Conservation (phyloP, 208 protist species). For the Trypanosoma caninum region DNA sequence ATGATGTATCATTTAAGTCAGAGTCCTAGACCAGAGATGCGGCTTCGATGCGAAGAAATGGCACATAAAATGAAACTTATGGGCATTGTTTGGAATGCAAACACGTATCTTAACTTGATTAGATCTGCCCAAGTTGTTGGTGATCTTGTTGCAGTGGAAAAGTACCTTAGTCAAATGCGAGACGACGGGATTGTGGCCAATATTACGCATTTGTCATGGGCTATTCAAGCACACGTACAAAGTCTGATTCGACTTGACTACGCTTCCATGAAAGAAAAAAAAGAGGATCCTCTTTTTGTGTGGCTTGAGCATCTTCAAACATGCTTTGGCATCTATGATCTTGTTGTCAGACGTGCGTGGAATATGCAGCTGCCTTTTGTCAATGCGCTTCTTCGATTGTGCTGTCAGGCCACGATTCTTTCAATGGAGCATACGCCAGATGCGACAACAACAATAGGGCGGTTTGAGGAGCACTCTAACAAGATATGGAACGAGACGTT, state of each 20-base stretch:
- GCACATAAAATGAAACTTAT: constrained; percentile 90
- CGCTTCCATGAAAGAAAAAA: constrained; percentile 57
- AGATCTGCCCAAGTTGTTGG: constrained; percentile 75
- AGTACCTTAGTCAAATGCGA: constrained; percentile 75
- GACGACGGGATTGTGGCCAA: constrained; percentile 64
- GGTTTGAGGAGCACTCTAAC: constrained; percentile 76
- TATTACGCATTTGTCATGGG: constrained; percentile 74
- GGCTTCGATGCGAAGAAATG: constrained; percentile 79
- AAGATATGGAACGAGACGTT: constrained; percentile 81
- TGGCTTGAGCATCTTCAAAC: constrained; percentile 75
- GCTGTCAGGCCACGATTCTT: constrained; percentile 77
- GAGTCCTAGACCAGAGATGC: constrained; percentile 75
- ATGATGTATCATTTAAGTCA: constrained; percentile 84
- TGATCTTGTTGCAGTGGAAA: constrained; percentile 74
- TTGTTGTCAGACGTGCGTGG: constrained; percentile 76
- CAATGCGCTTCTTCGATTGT: constrained; percentile 80
- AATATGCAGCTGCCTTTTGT: constrained; percentile 73
- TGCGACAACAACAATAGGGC: constrained; percentile 43
- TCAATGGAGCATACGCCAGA: constrained; percentile 70
- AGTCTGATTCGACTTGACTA: constrained; percentile 69
- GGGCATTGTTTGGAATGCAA: constrained; percentile 83
- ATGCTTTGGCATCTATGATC: constrained; percentile 83
- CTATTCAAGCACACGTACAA: constrained; percentile 80
- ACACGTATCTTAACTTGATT: constrained; percentile 85
- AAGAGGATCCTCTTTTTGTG: constrained; percentile 31